Evolutionary conservation across 352 stramenopile species (phyloP), one percentile per base, ranked within the genome.

Genomic region (Plasmopara viticola): DNA sequence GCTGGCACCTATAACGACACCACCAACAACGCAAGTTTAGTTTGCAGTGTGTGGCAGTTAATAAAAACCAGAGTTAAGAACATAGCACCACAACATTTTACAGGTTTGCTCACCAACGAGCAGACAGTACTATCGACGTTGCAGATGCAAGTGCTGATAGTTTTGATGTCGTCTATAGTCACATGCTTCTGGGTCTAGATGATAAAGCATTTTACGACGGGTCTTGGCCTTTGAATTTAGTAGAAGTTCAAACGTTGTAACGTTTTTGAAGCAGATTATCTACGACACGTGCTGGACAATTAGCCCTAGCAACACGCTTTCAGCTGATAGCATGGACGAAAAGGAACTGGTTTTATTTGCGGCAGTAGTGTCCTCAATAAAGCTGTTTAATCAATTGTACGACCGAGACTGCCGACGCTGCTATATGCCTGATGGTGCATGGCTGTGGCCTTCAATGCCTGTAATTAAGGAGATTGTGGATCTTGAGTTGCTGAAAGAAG

Each of bases 371-470:
- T 79, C 75, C 0, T 77, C 76, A 0, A 64, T 90, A 9, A 86
- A 86, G 58, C 62, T 92, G 9, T 90, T 87, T 50, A 92, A 92
- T 50, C 78, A 88, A 52, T 60, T 92, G 9, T 88, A 87, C 44
- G 78, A 86, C 50, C 81, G 81, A 1, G 73, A 90, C 45, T 84
- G 67, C 30, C 70, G 78, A 25, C 72, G 72, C 15, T 57, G 56
- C 9, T 83, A 86, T 51, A 66, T 74, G 38, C 13, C 50, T 9
- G 68, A 75, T 2, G 61, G 57, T 30, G 61, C 68, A 10, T 91
- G 80, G 80, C 47, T 88, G 35, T 91, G 81, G 81, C 78, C 81
- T 10, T 69, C 78, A 13, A 86, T 87, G 74, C 73, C 75, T 28
- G 53, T 68, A 0, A 70, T 87, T 37, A 78, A 75, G 34, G 74